Conservation (phyloP, 495 filamentous ascomycete genomes). For the Penicillium nucicola region DNA sequence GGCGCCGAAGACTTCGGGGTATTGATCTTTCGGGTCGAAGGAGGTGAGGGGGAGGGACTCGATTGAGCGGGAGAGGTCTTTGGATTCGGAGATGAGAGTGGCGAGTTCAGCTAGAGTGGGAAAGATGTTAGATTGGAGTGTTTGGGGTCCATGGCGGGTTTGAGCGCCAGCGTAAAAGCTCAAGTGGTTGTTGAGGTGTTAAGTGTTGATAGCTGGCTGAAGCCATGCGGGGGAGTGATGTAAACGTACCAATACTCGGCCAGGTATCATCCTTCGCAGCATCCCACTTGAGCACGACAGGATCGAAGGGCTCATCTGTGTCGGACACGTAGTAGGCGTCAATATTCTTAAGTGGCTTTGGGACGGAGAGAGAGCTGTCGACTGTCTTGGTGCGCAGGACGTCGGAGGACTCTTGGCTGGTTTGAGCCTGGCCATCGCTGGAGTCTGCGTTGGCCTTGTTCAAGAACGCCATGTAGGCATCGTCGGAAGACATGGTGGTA, state of each 20-base stretch:
- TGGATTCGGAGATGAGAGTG: conserved; percentile 32
- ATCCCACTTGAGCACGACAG: conserved; percentile 63
- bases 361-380: conserved; percentile 48
- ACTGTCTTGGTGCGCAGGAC: conserved; percentile 49
- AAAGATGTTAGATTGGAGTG: conserved; percentile 1
- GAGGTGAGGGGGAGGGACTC: conserved; percentile 29
- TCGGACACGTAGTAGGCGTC: conserved; percentile 73
- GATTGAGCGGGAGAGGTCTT: conserved; percentile 33
- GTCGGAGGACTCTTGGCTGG: conserved; percentile 27
- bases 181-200: no score
- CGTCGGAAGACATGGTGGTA: conserved; percentile 67
- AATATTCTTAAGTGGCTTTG: conserved; percentile 51
- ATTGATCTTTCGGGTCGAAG: conserved; percentile 43
- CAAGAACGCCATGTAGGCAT: conserved; percentile 76
- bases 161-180: no score
- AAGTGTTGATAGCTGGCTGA: no score
- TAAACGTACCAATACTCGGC: conserved; percentile 58
- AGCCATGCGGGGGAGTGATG: no score
- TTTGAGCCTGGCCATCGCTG: conserved; percentile 34
- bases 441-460: conserved; percentile 78
- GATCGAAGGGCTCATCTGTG: conserved; percentile 79
- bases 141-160: no score
- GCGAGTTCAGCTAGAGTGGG: conserved; percentile 34
- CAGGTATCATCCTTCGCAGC: conserved; percentile 49
- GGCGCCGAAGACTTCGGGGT: conserved; percentile 25